phyloP scores from a whole-genome alignment of 2,329 filamentous ascomycete genomes.

The Pezicula carpinea region DNA sequence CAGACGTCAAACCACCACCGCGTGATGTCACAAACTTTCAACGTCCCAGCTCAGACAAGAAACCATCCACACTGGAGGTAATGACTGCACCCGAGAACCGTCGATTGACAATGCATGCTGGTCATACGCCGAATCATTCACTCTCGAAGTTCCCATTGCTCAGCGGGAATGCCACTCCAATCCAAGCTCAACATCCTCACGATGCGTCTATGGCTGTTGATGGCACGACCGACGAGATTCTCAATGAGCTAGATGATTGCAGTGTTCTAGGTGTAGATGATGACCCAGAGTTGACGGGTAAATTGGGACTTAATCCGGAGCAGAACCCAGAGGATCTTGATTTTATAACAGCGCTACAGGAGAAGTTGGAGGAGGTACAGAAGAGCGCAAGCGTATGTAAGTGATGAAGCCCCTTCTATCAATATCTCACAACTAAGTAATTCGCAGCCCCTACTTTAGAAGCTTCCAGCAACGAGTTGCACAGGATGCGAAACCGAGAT shows the following conservation, averaged over 20 bases:
- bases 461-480: conserved; percentile 1
- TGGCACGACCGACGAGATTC: neutral
- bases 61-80: conserved; percentile 13
- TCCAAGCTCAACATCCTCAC: conserved; percentile 11
- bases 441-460: neutral
- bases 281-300: conserved; percentile 22
- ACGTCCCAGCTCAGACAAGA: conserved; percentile 2
- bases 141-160: conserved; percentile 45
- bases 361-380: conserved; percentile 20
- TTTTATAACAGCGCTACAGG: conserved; percentile 19
- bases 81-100: conserved; percentile 34
- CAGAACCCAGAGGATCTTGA: conserved; percentile 13
- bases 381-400: conserved; percentile 12
- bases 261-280: conserved; percentile 1
- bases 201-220: conserved; percentile 2
- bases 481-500: neutral
- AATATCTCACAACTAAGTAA: too few species aligned
- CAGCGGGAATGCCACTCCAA: conserved; percentile 24
- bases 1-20: conserved; percentile 14
- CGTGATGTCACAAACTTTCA: conserved; percentile 9
- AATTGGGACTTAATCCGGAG: conserved; percentile 19
- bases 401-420: too few species aligned
- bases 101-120: conserved; percentile 57
- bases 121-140: conserved; percentile 56
- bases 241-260: conserved; percentile 9